Conservation (phyloP, 176 grass and related monocot species). For the Triticum turgidum region DNA sequence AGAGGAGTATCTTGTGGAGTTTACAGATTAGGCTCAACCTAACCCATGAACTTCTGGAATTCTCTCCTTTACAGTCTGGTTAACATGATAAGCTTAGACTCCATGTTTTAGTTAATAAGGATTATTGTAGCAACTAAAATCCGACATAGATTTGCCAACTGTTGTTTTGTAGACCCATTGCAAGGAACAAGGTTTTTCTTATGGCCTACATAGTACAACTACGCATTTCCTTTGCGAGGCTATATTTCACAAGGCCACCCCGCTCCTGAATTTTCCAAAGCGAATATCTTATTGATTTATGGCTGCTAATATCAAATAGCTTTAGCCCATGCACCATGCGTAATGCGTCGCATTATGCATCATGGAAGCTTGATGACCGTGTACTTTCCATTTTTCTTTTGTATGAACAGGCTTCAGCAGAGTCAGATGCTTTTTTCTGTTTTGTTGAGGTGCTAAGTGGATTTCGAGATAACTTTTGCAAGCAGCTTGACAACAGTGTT, state of each 20-base stretch:
- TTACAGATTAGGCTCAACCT: slow-evolving; percentile 16
- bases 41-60: not conserved
- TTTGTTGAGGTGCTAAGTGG: slow-evolving; percentile 86
- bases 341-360: not conserved
- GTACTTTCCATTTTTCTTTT: not conserved
- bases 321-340: slow-evolving; percentile 4
- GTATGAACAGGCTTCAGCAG: slow-evolving; percentile 57
- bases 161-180: not conserved
- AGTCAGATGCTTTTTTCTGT: slow-evolving; percentile 91
- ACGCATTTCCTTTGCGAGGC: not conserved
- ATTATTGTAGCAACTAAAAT: not conserved
- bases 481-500: slow-evolving; percentile 91
- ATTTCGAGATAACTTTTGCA: slow-evolving; percentile 97
- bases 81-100: not conserved
- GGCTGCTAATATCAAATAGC: not conserved
- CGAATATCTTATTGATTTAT: not conserved
- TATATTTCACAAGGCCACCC: not conserved
- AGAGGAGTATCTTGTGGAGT: not conserved
- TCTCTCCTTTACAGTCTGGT: not conserved
- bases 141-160: not conserved
- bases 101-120: not conserved
- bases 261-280: not conserved
- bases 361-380: not conserved
- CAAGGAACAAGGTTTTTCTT: not conserved
- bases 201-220: not conserved